Evolutionary conservation across 108 stramenopile genomes (phyloP), one percentile per base, ranked within the genome.

Genomic region (Cyclotella kingstonii): DNA sequence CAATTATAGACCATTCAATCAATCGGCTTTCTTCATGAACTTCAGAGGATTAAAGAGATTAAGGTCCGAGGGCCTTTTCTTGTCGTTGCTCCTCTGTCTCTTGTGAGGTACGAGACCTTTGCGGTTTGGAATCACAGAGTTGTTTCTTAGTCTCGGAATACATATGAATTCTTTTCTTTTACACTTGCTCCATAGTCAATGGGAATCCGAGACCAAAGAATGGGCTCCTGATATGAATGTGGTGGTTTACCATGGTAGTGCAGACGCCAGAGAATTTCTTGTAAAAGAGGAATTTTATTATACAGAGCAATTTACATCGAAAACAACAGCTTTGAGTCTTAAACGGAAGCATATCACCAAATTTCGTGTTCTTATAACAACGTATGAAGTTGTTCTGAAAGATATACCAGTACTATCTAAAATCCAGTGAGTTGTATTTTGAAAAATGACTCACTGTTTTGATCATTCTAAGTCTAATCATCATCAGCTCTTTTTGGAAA

Each of bases 211-310:
- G 67, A 55, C 87, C 4, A 73, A 70, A 29, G 83, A 89, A 38
- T 98, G 98, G 98, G 85, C 96, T 30, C 95, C 96, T 1, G 91
- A 96, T 60, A 50, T 97, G 71, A 95, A 98, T 70, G 85, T 82
- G 19, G 80, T 97, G 11, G 71, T 97, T n/a, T 96, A 96, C 54
- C 95, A 97, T 75, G 97, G 95, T 10, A 90, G 85, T 11, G 82
- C 87, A 12, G 93, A 95, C 50, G 89, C 91, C 17, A 65, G 97
- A 45, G 84, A 91, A 46, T 87, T 92, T 55, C 44, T 96, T 9
- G 79, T 79, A 22, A 80, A 86, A 54, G 76, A 96, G 36, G 98
- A 98, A 50, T 96, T 97, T 66, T 91, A 82, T 55, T 97, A 87
- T 58, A 78, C 79, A 0, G 86, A 89, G 18, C 91, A 84, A 60